Evolutionary conservation across 78 protist genomes (phyloP), one percentile per base, ranked within the genome.

Genomic region (Dictyostelium firmibasis): DNA sequence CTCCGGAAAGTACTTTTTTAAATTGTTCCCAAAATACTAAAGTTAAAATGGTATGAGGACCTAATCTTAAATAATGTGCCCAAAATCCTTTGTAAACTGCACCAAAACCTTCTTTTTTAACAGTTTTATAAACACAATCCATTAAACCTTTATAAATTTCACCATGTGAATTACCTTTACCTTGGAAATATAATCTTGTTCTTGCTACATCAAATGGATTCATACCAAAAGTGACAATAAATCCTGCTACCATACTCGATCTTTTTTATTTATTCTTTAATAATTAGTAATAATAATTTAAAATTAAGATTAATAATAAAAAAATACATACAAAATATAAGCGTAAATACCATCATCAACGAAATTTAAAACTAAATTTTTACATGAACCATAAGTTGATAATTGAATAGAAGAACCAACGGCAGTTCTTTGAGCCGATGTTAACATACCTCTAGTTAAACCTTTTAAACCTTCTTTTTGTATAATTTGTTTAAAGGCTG

Each of bases 181-280:
- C 93, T 47, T 89, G 87, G 16, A 81, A 81, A 81, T 89, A 89
- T 29, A 89, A 70, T 70, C 94, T 60, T 0, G 94, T 89, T 70
- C 94, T 60, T 64, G 94, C 94, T 1, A 89, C 94, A 69, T 89
- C 94, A 67, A 89, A 89, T 47, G 94, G 94, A 70, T 89, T 89
- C 94, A 89, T 89, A 29, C 94, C 94, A 20, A 89, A 20, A 16
- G 94, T 89, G 0, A 89, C 94, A 44, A 89, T 69, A 27, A 89
- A 35, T 23, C 94, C 94, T 38, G 94, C 94, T 10, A 81, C 81
- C 60, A 89, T 50, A 64, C 76, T 44, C 18, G 94, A 60, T 67
- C 75, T 67, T 27, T n/a, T n/a, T n/a, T 57, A 44, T 9, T 3
- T 14, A 14, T 14, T 14, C 16, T 14, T 9, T 50, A 50, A 50